Conservation (phyloP, 1,139 yeast species). For the Saccharomyces hybrid region DNA sequence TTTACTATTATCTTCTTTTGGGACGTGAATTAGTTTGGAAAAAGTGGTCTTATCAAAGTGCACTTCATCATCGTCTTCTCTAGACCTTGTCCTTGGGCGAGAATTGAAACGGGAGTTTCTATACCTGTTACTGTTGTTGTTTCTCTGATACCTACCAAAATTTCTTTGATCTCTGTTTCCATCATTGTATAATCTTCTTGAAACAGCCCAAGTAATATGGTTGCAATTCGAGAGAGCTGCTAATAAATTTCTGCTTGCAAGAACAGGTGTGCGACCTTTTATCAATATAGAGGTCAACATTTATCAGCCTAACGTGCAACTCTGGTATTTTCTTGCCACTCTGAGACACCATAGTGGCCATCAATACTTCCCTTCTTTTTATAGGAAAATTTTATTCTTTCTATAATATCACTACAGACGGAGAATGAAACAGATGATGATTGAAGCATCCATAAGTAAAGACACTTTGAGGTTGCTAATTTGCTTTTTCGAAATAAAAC, state of each 20-base stretch:
- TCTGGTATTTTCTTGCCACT: background rate
- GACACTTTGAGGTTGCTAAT: background rate
- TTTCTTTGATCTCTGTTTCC: background rate
- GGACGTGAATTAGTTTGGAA: constrained; percentile 17
- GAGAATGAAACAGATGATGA: background rate
- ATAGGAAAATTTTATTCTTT: background rate
- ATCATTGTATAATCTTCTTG: background rate
- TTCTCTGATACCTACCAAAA: background rate
- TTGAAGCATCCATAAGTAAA: background rate
- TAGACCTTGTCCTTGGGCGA: constrained; percentile 3
- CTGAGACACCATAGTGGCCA: background rate
- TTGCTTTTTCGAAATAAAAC: background rate
- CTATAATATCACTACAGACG: background rate
- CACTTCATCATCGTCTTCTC: constrained; percentile 9
- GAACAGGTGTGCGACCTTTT: background rate
- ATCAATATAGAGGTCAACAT: background rate
- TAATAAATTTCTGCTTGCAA: background rate
- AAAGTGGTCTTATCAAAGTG: constrained; percentile 7
- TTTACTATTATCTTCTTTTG: constrained; percentile 12
- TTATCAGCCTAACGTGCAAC: background rate
- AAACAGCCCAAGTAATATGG: background rate
- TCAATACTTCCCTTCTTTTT: background rate
- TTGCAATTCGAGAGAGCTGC: background rate
- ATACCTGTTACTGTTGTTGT: background rate
- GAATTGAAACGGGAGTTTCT: background rate